Evolutionary conservation across 1,139 yeast genomes (phyloP).

Genomic region (Zygosaccharomyces pseudobailii): DNA sequence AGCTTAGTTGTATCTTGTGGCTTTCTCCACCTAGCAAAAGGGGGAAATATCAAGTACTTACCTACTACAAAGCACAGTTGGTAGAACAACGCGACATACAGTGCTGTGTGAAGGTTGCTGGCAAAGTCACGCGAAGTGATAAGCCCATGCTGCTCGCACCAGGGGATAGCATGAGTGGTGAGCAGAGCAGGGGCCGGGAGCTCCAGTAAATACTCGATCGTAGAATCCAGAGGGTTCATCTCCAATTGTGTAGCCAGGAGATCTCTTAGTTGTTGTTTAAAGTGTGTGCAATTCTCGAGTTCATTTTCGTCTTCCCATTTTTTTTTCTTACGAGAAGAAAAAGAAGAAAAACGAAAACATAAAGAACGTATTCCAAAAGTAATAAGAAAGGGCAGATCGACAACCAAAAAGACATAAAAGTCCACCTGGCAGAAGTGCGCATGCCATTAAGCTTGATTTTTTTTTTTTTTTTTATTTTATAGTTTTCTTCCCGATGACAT

Average conservation of each 20-base stretch:
- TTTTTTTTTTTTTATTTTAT: too few relatives aligned
- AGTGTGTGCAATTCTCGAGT: neutral
- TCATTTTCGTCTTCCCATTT: neutral
- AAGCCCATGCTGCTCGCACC: constrained; percentile 12
- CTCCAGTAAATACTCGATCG: constrained; percentile 17
- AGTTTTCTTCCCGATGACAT: too few relatives aligned
- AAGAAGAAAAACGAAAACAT: neutral
- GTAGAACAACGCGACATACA: constrained; percentile 29
- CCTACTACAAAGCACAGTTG: constrained; percentile 28
- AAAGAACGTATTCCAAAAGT: too few relatives aligned
- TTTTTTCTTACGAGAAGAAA: neutral
- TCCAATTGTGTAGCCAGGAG: neutral
- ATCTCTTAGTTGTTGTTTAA: neutral
- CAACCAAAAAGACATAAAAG: too few relatives aligned
- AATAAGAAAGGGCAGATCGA: too few relatives aligned
- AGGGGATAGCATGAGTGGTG: constrained; percentile 15
- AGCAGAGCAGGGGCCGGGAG: constrained; percentile 20
- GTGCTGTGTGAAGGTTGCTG: constrained; percentile 27
- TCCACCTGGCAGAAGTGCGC: too few relatives aligned
- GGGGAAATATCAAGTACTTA: constrained; percentile 26
- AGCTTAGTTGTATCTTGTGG: constrained; percentile 13
- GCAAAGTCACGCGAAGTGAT: constrained; percentile 25
- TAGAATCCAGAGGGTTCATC: constrained; percentile 7
- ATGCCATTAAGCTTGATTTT: too few relatives aligned
- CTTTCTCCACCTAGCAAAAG: constrained; percentile 15